These are phyloP conservation scores for Mycena olivaceomarginata DNA, from an alignment of 768 basidiomycete species.

Conservation along the genomic window DNA sequence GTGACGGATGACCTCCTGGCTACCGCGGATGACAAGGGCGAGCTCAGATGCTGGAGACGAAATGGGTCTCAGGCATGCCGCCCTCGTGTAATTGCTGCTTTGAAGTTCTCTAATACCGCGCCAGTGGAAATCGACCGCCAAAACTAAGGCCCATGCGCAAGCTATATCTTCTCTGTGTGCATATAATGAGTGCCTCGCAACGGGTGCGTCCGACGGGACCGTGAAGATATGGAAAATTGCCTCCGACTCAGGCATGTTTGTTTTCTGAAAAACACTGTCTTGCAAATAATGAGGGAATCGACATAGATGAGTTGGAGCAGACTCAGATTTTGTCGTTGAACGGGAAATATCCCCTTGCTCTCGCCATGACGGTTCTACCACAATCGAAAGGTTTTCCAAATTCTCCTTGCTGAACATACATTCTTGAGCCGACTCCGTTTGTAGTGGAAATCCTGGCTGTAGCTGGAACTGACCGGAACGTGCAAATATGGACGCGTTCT, in stretches of 20 bases:
- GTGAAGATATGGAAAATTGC: constrained; percentile 84
- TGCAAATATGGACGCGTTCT: constrained; percentile 87
- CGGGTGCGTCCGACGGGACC: constrained; percentile 89
- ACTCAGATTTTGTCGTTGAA: constrained; percentile 78
- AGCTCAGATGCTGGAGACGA: constrained; percentile 77
- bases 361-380: constrained; percentile 81
- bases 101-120: constrained; percentile 41
- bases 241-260: constrained; percentile 51
- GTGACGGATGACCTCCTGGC: constrained; percentile 70
- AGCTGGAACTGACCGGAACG: constrained; percentile 85
- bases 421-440: constrained; percentile 5
- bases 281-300: constrained; percentile 29
- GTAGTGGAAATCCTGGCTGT: constrained; percentile 85
- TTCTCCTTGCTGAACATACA: constrained; percentile 16
- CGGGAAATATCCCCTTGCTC: constrained; percentile 84
- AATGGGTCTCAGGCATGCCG: constrained; percentile 62
- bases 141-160: constrained; percentile 77
- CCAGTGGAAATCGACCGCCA: constrained; percentile 75
- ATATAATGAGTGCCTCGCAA: constrained; percentile 71
- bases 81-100: constrained; percentile 44
- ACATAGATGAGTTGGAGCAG: constrained; percentile 61
- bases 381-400: constrained; percentile 72
- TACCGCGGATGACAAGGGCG: constrained; percentile 87
- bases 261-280: constrained; percentile 10
- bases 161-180: constrained; percentile 83